Conservation (phyloP, 2,329 filamentous ascomycete species). For the Pseudocercospora fijiensis region DNA sequence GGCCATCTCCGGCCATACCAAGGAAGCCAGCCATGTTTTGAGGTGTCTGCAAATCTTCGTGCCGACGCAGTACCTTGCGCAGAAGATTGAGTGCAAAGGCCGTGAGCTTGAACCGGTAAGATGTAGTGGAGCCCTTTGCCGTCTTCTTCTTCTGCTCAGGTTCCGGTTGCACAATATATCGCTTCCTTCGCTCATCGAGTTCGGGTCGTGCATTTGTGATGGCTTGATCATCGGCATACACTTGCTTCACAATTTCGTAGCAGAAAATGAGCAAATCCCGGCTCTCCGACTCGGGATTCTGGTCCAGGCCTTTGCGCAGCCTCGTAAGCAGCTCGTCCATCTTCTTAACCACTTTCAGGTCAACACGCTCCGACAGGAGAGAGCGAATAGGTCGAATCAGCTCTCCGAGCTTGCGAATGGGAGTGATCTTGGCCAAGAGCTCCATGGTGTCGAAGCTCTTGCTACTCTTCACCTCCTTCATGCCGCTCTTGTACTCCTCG, state of each 20-base stretch:
- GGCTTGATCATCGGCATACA: constrained; percentile 56
- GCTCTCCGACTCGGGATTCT: constrained; percentile 75
- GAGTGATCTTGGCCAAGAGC: constrained; percentile 78
- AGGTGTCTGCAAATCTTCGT: constrained; percentile 75
- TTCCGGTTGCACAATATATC: constrained; percentile 73
- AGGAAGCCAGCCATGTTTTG: constrained; percentile 82
- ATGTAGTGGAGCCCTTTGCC: constrained; percentile 65
- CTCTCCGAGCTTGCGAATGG: constrained; percentile 68
- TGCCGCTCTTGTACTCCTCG: constrained; percentile 89
- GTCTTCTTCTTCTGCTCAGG: constrained; percentile 65
- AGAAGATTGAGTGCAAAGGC: constrained; percentile 86
- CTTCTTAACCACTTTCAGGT: constrained; percentile 79
- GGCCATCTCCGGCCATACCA: constrained; percentile 81
- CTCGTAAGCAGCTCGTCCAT: constrained; percentile 84
- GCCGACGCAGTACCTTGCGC: constrained; percentile 80
- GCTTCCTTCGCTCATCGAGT: constrained; percentile 25
- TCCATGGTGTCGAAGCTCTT: constrained; percentile 99
- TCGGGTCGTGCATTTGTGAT: constrained; percentile 31
- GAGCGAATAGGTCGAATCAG: constrained; percentile 76
- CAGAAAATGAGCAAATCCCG: constrained; percentile 89
- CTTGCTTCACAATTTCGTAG: constrained; percentile 87
- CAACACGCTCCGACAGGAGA: constrained; percentile 79
- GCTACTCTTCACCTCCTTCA: constrained; percentile 97
- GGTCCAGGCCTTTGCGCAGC: constrained; percentile 76
- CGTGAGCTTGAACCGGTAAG: constrained; percentile 81